Evolutionary conservation across 805 yeast species (phyloP).

Genomic region (Isabelozyma heimii): DNA sequence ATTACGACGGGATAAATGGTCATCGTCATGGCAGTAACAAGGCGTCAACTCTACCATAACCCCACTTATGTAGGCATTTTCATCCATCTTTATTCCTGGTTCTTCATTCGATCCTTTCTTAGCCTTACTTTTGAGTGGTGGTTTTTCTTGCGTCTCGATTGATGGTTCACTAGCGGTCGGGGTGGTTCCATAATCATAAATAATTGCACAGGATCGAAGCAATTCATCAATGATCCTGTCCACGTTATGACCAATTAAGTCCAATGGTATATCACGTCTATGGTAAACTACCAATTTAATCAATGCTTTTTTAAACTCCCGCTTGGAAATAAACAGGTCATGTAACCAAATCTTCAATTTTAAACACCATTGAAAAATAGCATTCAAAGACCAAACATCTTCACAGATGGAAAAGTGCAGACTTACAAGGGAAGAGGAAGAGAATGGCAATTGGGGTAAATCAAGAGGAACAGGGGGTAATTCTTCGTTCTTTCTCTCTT

Average conservation of each 20-base stretch:
- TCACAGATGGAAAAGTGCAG: constrained; percentile 49
- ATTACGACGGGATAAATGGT: constrained; percentile 9
- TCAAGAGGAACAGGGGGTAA: constrained; percentile 46
- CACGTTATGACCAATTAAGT: constrained; percentile 49
- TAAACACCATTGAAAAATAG: constrained; percentile 55
- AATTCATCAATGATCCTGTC: constrained; percentile 46
- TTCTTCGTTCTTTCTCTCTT: constrained; percentile 15
- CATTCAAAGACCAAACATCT: constrained; percentile 45
- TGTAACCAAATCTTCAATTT: constrained; percentile 52
- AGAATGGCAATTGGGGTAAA: constrained; percentile 57
- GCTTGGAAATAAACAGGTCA: constrained; percentile 45
- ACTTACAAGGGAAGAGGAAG: constrained; percentile 46
- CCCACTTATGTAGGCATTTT: constrained; percentile 28
- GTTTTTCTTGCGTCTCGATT: constrained; percentile 2
- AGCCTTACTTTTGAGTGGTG: constrained; percentile 2
- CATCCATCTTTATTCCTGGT: constrained; percentile 14
- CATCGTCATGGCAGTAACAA: constrained; percentile 41
- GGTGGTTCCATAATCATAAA: constrained; percentile 13
- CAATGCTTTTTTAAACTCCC: constrained; percentile 54
- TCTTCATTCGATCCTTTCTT: neutral
- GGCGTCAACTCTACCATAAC: constrained; percentile 43
- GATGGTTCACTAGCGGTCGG: neutral
- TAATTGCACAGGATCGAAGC: constrained; percentile 39
- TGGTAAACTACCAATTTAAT: constrained; percentile 50
- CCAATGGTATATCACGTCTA: constrained; percentile 47